Base-by-base conservation (phyloP, 176 grass and related monocot genomes). In the sorghum (Sorghum bicolor) region DNA sequence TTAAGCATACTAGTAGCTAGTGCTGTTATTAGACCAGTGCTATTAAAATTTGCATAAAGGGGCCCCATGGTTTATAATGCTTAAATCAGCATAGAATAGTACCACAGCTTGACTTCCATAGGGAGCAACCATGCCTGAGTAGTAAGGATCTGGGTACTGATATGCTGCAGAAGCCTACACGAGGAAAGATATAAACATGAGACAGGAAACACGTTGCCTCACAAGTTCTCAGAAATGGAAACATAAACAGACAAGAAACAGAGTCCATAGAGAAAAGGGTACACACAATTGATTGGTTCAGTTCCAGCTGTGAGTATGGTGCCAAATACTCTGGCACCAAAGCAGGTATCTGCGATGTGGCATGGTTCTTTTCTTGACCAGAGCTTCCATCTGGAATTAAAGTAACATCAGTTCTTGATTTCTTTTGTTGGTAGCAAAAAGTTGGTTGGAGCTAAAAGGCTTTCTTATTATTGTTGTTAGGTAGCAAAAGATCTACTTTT, bases 61-160 rank as follows among this genome's bases (percentile, higher is more conserved):
- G 19, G 9, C 2, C 15, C 19, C 19, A 38, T 22, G 20, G 14
- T 25, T 61, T 71, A 8, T 53, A 40, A 60, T 45, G 26, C 28
- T 83, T 30, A 79, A 89, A 73, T 57, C 67, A 72, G 28, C 57
- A 83, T 58, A 82, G 41, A 78, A 31, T 77, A 39, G 61, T 86
- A 98, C 96, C 89, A 88, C 77, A 36, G 91, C 80, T 88, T 98
- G 96, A 84, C 89, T n/a, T 86, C 91, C 93, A 83, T 93, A 93
- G 75, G 93, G 81, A 88, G 48, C 80, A 64, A 95, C 80, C 75
- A 96, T 74, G 82, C 91, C 85, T 71, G 91, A 40, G 33, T 95
- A 96, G 83, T 94, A 98, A 74, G 96, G 85, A 74, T 98, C 96
- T 44, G 93, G 74, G 38, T 90, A 96, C 80, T 90, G 89, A 88